Evolutionary conservation across 768 basidiomycete species (phyloP).

Genomic region (Amanita rimosa): DNA sequence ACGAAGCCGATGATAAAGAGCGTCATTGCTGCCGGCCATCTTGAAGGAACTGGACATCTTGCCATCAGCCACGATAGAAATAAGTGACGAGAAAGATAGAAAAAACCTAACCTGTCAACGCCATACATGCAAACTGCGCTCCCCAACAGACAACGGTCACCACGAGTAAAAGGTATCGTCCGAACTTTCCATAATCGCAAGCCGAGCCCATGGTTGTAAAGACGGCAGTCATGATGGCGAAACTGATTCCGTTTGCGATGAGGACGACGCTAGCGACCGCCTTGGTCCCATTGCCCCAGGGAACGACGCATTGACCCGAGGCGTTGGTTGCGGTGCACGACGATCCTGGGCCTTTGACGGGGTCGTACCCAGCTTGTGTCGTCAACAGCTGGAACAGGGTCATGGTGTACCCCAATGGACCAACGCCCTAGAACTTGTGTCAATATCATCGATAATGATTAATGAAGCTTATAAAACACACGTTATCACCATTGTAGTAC

Average conservation of each 20-base stretch:
- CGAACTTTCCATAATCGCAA: slow-evolving; percentile 67
- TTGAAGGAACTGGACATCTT: slow-evolving; percentile 35
- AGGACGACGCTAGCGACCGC: slow-evolving; percentile 69
- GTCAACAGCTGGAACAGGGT: slow-evolving; percentile 69
- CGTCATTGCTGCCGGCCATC: slow-evolving; percentile 71
- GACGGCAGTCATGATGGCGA: slow-evolving; percentile 71
- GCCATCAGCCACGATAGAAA: background rate
- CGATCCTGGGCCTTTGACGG: slow-evolving; percentile 55
- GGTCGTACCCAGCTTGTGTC: slow-evolving; percentile 65
- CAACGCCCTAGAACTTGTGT: slow-evolving; percentile 40
- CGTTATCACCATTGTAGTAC: slow-evolving; percentile 76
- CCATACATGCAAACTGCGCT: slow-evolving; percentile 69
- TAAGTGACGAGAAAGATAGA: slow-evolving; percentile 11
- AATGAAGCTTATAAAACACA: slow-evolving; percentile 16
- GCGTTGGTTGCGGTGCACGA: slow-evolving; percentile 45
- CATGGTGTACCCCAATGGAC: slow-evolving; percentile 56
- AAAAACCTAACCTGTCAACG: slow-evolving; percentile 41
- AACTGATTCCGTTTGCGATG: slow-evolving; percentile 65
- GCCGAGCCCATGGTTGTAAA: slow-evolving; percentile 74
- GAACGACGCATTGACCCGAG: slow-evolving; percentile 68
- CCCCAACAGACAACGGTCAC: slow-evolving; percentile 72
- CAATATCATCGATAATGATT: background rate
- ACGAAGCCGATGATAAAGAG: slow-evolving; percentile 75
- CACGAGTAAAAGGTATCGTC: slow-evolving; percentile 66
- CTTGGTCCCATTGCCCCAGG: slow-evolving; percentile 67